Percentiles rank a stretch among this genome's conserved stretches.
phyloP scores from a whole-genome alignment of 75 land plant genomes.

The Cunninghamia lanceolata region DNA sequence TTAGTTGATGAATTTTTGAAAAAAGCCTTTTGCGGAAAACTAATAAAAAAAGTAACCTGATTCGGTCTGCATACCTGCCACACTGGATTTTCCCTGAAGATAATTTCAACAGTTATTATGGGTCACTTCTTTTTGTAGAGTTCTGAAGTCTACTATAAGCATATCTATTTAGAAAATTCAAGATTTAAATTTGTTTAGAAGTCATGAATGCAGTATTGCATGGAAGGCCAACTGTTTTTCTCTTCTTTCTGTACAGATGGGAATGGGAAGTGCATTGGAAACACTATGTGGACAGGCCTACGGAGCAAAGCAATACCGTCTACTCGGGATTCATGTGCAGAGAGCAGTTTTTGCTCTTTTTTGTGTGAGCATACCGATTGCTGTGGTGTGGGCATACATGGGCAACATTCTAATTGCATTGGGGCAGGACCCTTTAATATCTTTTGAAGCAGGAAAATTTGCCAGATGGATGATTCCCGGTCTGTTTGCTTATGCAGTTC shows the following conservation, averaged over 20 bases:
- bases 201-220: neutral
- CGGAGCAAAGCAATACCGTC: constrained; percentile 79
- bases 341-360: constrained; percentile 57
- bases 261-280: constrained; percentile 32
- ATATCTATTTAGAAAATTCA: no score
- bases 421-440: constrained; percentile 62
- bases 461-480: constrained; percentile 66
- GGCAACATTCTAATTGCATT: constrained; percentile 37
- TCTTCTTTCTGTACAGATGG: neutral
- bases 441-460: constrained; percentile 56
- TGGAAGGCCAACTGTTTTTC: neutral
- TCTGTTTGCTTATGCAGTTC: constrained; percentile 61
- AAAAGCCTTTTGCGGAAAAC: no score
- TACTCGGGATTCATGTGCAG: constrained; percentile 68
- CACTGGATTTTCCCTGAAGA: no score
- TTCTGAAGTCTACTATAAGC: no score
- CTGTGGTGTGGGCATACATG: constrained; percentile 66
- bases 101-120: no score
- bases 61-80: no score
- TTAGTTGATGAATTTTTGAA: no score
- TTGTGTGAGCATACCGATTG: constrained; percentile 52
- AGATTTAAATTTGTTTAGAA: neutral
- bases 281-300: constrained; percentile 85
- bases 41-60: no score
- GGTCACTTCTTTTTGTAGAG: no score